Percentiles rank a stretch among this genome's conserved stretches.
Evolutionary conservation across 352 stramenopile species (phyloP).

Genomic region (Phytophthora fragariae): DNA sequence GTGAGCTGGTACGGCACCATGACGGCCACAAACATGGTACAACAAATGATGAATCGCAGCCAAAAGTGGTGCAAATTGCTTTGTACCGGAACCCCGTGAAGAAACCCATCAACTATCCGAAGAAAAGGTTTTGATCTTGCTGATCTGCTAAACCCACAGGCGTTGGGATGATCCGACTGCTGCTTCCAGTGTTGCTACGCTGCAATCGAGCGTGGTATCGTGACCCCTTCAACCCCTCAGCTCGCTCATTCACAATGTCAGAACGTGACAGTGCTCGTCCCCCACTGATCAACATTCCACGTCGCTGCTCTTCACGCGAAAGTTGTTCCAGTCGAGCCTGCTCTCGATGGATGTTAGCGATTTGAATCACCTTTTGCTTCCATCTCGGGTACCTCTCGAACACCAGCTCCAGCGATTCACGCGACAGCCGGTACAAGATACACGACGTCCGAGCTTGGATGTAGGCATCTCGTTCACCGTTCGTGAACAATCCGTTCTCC

Average conservation of each 20-base stretch:
- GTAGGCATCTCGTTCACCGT: background rate
- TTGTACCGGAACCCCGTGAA: background rate
- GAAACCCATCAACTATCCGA: background rate
- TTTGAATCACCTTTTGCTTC: background rate
- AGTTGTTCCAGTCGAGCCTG: background rate
- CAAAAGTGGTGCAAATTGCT: background rate
- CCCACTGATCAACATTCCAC: background rate
- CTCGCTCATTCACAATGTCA: background rate
- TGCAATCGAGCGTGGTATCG: background rate
- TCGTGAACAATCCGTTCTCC: background rate
- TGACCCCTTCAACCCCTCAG: background rate
- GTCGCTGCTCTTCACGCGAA: background rate
- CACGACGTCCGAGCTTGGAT: constrained; percentile 3
- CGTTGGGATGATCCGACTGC: background rate
- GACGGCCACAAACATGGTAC: constrained; percentile 1
- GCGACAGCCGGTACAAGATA: constrained; percentile 1
- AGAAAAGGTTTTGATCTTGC: background rate
- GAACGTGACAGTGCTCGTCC: background rate
- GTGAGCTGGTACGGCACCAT: constrained; percentile 3
- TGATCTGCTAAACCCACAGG: background rate
- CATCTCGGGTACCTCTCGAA: constrained; percentile 1
- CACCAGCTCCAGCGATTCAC: constrained; percentile 1
- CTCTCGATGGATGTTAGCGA: constrained; percentile 4
- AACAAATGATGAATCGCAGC: background rate
- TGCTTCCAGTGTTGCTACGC: background rate